phyloP scores from a whole-genome alignment of 2,329 filamentous ascomycete species.

The Pseudofabraea citricarpa region DNA sequence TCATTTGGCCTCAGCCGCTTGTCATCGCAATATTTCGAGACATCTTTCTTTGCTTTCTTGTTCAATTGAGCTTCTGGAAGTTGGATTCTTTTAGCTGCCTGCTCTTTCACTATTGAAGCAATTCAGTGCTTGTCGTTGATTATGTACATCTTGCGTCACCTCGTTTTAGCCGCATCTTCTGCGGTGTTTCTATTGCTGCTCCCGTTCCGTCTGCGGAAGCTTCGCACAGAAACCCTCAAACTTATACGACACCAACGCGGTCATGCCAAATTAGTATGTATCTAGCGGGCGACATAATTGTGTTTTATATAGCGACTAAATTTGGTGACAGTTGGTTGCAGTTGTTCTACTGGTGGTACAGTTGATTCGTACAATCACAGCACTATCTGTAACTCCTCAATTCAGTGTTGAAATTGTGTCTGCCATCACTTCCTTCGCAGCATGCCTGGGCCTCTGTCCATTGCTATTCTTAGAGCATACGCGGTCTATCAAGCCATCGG shows the following conservation, averaged over 20 bases:
- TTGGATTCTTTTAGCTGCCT: not conserved
- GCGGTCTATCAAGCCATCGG: conserved; percentile 5
- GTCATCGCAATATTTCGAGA: not conserved
- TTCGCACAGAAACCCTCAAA: conserved; percentile 3
- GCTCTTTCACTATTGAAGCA: not conserved
- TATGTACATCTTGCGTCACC: not conserved
- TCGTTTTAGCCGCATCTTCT: not conserved
- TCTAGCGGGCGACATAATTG: not conserved
- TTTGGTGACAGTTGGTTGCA: not conserved
- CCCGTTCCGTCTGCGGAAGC: not conserved
- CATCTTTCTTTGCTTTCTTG: not conserved
- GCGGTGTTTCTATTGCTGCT: conserved; percentile 3
- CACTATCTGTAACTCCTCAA: not conserved
- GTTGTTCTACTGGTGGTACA: conserved; percentile 1
- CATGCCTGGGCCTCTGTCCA: not conserved
- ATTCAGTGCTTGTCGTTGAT: not conserved
- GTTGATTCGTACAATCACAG: no score
- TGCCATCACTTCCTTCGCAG: not conserved
- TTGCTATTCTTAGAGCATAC: conserved; percentile 4
- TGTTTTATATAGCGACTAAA: not conserved
- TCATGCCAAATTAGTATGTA: conserved; percentile 3
- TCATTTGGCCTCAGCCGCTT: not conserved
- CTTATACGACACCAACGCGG: not conserved
- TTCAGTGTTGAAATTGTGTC: not conserved
- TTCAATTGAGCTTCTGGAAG: not conserved